Percentiles rank a stretch among this genome's conserved stretches.
Evolutionary conservation across 306 rosid genomes (phyloP).

Genomic region (Cicer chorassanicum): DNA sequence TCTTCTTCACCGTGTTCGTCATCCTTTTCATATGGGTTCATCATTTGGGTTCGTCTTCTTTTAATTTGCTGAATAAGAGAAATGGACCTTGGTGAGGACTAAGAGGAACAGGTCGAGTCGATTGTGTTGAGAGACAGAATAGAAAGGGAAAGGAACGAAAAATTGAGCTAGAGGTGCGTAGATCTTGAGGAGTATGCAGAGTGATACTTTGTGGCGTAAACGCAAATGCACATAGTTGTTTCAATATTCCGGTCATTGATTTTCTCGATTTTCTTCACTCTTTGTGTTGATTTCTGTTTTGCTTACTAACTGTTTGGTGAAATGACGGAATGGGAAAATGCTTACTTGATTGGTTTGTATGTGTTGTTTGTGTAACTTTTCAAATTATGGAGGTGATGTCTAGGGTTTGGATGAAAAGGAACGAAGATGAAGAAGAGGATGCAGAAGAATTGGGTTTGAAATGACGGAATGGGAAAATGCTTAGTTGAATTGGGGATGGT

Average conservation of each 20-base stretch:
- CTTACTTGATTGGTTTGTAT: conserved; percentile 6
- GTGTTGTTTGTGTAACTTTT: neutral
- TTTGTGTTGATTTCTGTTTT: neutral
- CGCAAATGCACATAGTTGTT: conserved; percentile 70
- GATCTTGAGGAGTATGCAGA: conserved; percentile 82
- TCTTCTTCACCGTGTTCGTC: too few species aligned
- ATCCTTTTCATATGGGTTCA: too few species aligned
- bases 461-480: too few species aligned
- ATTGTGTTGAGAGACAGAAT: conserved; percentile 78
- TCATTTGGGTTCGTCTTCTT: too few species aligned
- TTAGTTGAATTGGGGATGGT: too few species aligned
- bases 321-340: conserved; percentile 8
- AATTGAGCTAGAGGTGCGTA: conserved; percentile 76
- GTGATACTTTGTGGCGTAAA: conserved; percentile 90
- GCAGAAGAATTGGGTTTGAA: too few species aligned
- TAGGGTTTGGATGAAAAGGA: conserved; percentile 41
- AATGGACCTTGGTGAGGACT: conserved; percentile 72
- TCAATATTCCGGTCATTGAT: conserved; percentile 68
- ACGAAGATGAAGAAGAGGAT: too few species aligned
- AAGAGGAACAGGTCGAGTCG: conserved; percentile 79
- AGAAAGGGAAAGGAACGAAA: conserved; percentile 73
- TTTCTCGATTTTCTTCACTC: neutral
- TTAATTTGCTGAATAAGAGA: neutral
- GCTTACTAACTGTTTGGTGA: conserved; percentile 31
- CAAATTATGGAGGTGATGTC: neutral